Base-by-base conservation (phyloP, 805 yeast species). In the Kuraishia ogatae region DNA sequence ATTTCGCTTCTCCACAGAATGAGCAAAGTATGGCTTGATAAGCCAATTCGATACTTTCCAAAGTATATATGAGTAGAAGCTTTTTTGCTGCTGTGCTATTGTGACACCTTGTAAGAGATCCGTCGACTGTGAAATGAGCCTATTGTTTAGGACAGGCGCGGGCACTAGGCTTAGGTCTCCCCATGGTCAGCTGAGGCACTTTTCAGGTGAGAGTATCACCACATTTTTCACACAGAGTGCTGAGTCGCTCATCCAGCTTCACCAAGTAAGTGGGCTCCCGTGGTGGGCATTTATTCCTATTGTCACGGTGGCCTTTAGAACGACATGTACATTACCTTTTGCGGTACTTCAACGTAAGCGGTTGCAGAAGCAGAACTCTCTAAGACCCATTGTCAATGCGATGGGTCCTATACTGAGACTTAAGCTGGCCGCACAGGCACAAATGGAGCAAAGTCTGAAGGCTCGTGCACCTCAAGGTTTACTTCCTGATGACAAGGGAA, bases 251-350 rank as follows among this genome's bases (percentile, higher is more conserved):
- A 80, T 78, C 56, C 57, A 71, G 1, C 52, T 81, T 1, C 93
- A 87, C 67, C 68, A 76, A 8, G 55, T 62, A n/a, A 66, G 83
- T 0, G 87, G 87, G 0, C 62, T 92, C 1, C 90, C 96, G 2
- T 92, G 97, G 97, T 82, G 89, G 76, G 80, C 81, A 0, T 70
- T 90, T 46, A 85, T 92, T 10, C 97, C 97, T 0, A 39, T 82
- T 4, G 71, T 87, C 0, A 89, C 97, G 0, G 65, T 91, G 23
- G 71, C 82, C 0, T 66, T 92, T 21, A 76, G 97, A 60, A 65
- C 87, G 0, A 59, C 75, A 1, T 73, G 87, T 66, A 92, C 97
- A 0, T 65, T 90, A 7, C 97, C 97, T 3, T 69, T 92, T 21
- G 89, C 96, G 0, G 74, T 91, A 1, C 60, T 79, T 58, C 96